Base-by-base conservation (phyloP, 2,329 filamentous ascomycete genomes). In the Mycogone perniciosa region DNA sequence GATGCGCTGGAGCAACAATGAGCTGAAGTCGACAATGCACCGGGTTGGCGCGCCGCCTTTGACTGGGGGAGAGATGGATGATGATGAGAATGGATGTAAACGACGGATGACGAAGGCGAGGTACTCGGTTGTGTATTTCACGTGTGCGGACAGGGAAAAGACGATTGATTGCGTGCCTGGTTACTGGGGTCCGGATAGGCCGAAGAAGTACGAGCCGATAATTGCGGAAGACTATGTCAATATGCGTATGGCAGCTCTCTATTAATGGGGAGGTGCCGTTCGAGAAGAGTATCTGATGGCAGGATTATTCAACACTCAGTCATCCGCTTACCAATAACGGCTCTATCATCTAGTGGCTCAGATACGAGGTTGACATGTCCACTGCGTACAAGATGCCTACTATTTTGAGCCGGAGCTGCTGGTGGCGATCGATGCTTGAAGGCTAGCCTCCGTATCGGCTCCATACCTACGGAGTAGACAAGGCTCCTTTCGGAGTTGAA, bases 101-200 rank as follows among this genome's bases (percentile, higher is more conserved):
- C 35, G 44, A 35, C 48, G 67, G 4, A 73, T 78, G 67, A 78
- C 75, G 3, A 64, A 67, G 31, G 69, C 73, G 20, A 66, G 80
- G 10, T 83, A 79, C 55, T 82, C 80, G 7, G 82, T 83, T 47
- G 78, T 79, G 1, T 83, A 81, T 58, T 83, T 84, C 50, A 68
- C 82, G 31, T 64, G 68, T 5, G 76, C 79, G 0, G 73, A 80
- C 55, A 65, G 70, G 3, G 67, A 74, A 40, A 66, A 71, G 4
- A 62, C 76, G 7, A 76, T 83, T 46, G 75, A 79, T 57, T 79
- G 75, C 56, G 67, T 81, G 42, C 68, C 72, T 1, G 71, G 71
- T 5, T 78, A 74, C 54, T 67, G 64, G 26, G 67, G 67, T 7
- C 66, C 67, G 13, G 62, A 64, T 1, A 66, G 71, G 46, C 70